These are phyloP conservation scores for Aspergillus fijiensis DNA, from an alignment of 2,329 filamentous ascomycete species.

Conservation along the genomic window DNA sequence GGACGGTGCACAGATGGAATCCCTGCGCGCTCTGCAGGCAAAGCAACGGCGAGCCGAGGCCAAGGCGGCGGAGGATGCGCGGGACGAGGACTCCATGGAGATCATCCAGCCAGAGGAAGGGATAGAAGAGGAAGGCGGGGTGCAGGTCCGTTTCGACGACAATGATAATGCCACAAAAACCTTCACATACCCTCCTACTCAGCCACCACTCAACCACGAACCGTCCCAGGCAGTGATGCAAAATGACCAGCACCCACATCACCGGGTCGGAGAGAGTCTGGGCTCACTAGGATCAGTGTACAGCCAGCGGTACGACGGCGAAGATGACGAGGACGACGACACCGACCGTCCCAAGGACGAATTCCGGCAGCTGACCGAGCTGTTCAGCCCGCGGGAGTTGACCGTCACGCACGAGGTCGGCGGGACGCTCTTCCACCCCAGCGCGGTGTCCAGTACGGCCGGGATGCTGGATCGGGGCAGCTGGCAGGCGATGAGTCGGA, in stretches of 20 bases:
- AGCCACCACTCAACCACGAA: background rate
- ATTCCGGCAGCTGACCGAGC: slow-evolving; percentile 65
- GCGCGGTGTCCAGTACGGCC: background rate
- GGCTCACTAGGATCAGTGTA: background rate
- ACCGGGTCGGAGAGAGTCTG: background rate
- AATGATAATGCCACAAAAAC: slow-evolving; percentile 11
- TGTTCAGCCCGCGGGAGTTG: slow-evolving; percentile 68
- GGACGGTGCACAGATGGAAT: slow-evolving; percentile 64
- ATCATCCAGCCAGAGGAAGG: background rate
- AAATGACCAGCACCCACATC: background rate
- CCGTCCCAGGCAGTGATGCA: background rate
- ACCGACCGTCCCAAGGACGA: slow-evolving; percentile 53
- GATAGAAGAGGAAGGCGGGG: background rate
- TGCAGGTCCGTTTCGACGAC: background rate
- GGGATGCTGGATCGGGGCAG: slow-evolving; percentile 1
- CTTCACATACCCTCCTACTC: background rate
- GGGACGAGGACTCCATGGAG: background rate
- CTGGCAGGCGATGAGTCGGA: slow-evolving; percentile 10
- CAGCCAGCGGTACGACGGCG: slow-evolving; percentile 22
- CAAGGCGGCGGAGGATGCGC: background rate
- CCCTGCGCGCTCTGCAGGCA: slow-evolving; percentile 52
- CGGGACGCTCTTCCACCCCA: slow-evolving; percentile 48
- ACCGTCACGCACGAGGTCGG: slow-evolving; percentile 63
- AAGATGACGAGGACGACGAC: slow-evolving; percentile 26
- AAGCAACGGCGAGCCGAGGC: slow-evolving; percentile 28